Evolutionary conservation across 1,139 yeast genomes (phyloP).

Genomic region (Arxiozyma telluris): DNA sequence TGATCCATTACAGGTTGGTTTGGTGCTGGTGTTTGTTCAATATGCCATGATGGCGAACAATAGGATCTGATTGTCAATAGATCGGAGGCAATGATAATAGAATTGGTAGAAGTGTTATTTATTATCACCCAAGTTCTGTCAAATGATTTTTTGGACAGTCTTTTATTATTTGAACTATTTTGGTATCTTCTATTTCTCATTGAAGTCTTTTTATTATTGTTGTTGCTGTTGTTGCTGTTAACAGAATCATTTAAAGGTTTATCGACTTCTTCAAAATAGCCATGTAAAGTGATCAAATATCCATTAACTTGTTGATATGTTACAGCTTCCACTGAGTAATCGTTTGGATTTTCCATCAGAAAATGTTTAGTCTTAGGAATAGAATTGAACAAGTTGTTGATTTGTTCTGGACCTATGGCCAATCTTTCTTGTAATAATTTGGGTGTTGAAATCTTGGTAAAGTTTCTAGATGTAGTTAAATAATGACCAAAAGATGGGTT

Average conservation of each 20-base stretch:
- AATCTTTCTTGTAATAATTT: slow-evolving; percentile 50
- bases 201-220: slow-evolving; percentile 13
- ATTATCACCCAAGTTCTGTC: slow-evolving; percentile 76
- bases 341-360: slow-evolving; percentile 51
- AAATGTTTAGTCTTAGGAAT: slow-evolving; percentile 74
- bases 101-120: slow-evolving; percentile 39
- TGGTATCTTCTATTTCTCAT: slow-evolving; percentile 33
- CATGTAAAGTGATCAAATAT: slow-evolving; percentile 71
- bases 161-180: slow-evolving; percentile 30
- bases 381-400: slow-evolving; percentile 50
- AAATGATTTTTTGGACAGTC: slow-evolving; percentile 61
- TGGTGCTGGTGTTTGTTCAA: slow-evolving; percentile 8
- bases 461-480: slow-evolving; percentile 65
- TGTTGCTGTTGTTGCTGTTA: slow-evolving; percentile 8
- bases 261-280: slow-evolving; percentile 63
- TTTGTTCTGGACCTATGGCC: slow-evolving; percentile 63
- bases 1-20: background rate
- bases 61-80: slow-evolving; percentile 58
- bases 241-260: slow-evolving; percentile 39
- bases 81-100: slow-evolving; percentile 80
- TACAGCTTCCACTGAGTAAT: slow-evolving; percentile 74
- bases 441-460: slow-evolving; percentile 57
- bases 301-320: slow-evolving; percentile 67
- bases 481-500: slow-evolving; percentile 54
- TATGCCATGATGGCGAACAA: slow-evolving; percentile 52